phyloP scores from a whole-genome alignment of 1,139 yeast genomes.

The Blastobotrys ciferrii region DNA sequence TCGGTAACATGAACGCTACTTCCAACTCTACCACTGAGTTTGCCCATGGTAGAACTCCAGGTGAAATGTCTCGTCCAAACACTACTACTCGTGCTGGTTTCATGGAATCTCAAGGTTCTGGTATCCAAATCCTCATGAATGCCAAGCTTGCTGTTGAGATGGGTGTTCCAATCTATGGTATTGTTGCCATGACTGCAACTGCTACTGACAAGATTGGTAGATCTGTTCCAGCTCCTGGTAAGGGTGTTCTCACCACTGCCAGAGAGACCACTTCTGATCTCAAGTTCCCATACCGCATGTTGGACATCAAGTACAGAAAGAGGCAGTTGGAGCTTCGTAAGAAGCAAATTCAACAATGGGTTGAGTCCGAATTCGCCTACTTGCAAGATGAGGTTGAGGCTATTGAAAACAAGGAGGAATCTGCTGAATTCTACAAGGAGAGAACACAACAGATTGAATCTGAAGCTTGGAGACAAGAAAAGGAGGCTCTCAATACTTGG shows the following conservation, averaged over 20 bases:
- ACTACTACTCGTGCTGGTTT: constrained; percentile 95
- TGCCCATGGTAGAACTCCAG: constrained; percentile 95
- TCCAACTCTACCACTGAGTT: constrained; percentile 83
- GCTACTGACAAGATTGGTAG: constrained; percentile 98
- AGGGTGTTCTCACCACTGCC: constrained; percentile 97
- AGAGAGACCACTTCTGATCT: constrained; percentile 85
- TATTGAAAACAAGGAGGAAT: constrained; percentile 43
- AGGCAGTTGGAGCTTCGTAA: constrained; percentile 84
- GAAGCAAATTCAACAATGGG: constrained; percentile 77
- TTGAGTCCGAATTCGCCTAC: constrained; percentile 72
- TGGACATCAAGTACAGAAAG: constrained; percentile 90
- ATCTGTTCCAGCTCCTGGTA: constrained; percentile 99
- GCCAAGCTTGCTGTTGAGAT: constrained; percentile 90
- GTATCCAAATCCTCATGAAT: constrained; percentile 94
- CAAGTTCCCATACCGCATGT: constrained; percentile 76
- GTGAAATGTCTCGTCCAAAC: constrained; percentile 98
- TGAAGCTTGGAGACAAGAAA: constrained; percentile 81
- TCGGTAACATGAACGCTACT: constrained; percentile 98
- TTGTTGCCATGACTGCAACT: constrained; percentile 90
- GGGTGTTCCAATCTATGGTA: constrained; percentile 99
- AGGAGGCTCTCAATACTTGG: constrained; percentile 89
- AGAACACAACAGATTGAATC: constrained; percentile 84
- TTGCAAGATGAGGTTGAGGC: constrained; percentile 68
- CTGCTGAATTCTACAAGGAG: constrained; percentile 60
- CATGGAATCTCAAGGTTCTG: constrained; percentile 99